Evolutionary conservation across 2,329 filamentous ascomycete species (phyloP), one percentile per base, ranked within the genome.

Genomic region (Botryotinia narcissicola): DNA sequence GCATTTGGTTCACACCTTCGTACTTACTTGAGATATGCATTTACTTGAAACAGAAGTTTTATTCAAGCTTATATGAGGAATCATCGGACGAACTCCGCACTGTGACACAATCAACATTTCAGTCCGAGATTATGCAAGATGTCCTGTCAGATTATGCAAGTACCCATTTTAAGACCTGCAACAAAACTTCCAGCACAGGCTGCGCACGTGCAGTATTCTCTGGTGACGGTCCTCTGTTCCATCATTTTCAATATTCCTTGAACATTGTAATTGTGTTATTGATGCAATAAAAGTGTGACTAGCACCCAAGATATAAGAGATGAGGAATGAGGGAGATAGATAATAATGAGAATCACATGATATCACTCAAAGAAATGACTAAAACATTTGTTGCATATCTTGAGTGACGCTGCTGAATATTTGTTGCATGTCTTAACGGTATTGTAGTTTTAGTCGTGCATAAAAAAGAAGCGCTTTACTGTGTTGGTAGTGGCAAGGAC

Each of bases 341-440:
- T 20, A 40, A 42, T 7, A n/a, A 29, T 14, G 9, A 20, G 1
- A 37, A 46, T 44, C 51, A 60, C 67, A 61, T 70, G 67, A 61
- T 61, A n/a, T 1, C 29, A 61, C 29, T 57, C 51, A 29, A 29
- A 32, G 14, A 29, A 61, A n/a, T n/a, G 29, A 46, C 29, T 70
- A 10, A 35, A 70, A 12, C 18, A 70, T 72, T 72, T 72, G 70
- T 72, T 72, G 70, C 70, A 72, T 72, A 72, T 72, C 70, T 46
- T 25, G 62, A 68, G 70, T 72, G 62, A 72, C 62, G 51, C 40
- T 68, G 14, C 44, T 37, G n/a, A 37, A 44, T 44, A 68, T 68
- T 68, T 68, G 66, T 68, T 68, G 66, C 48, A 68, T 57, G 66
- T 68, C 66, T 68, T 29, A 22, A 57, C 29, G 25, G 42, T 42